Conservation (phyloP, 1,139 yeast species). For the Protomyces inundatus region DNA sequence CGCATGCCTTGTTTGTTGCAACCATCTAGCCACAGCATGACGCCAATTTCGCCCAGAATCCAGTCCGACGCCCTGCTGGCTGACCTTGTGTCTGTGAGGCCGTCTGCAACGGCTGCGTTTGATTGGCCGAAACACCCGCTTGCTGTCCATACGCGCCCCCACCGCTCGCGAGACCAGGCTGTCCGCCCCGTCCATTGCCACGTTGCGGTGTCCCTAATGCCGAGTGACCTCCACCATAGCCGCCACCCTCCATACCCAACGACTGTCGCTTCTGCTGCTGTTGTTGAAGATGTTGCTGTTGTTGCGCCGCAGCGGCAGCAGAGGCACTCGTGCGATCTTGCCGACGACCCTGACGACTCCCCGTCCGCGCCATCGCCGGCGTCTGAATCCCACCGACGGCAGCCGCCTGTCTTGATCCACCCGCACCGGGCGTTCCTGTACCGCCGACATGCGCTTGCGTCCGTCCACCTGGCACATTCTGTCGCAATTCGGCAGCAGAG, state of each 20-base stretch:
- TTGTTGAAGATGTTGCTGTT: background rate
- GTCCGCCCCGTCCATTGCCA: background rate
- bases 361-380: background rate
- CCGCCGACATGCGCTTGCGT: conserved; percentile 18
- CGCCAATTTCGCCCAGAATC: background rate
- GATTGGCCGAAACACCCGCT: background rate
- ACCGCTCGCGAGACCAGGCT: background rate
- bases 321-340: background rate
- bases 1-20: background rate
- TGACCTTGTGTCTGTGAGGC: background rate
- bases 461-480: conserved; percentile 24
- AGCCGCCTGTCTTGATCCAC: background rate
- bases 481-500: conserved; percentile 24
- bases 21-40: background rate
- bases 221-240: background rate
- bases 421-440: background rate
- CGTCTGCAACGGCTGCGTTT: no score
- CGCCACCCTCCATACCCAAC: background rate
- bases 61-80: background rate
- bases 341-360: background rate
- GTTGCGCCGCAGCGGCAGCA: background rate
- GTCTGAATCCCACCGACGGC: background rate
- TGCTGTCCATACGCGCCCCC: background rate
- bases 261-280: background rate
- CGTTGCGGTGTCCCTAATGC: background rate